Base-by-base conservation (phyloP, 495 filamentous ascomycete species). In the Xylaria venustula region DNA sequence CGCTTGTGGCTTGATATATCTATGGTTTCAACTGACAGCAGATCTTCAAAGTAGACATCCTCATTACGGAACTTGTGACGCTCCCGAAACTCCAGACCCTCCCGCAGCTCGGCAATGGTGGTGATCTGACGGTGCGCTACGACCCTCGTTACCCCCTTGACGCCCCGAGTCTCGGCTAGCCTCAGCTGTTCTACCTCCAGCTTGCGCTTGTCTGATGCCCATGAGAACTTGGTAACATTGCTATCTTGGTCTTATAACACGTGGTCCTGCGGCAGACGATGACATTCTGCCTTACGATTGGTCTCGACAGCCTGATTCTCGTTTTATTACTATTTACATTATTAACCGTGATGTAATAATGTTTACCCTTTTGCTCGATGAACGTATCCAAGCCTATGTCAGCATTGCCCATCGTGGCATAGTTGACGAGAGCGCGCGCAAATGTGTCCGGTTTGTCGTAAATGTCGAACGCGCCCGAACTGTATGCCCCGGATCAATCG, bases 401-500 rank as follows among this genome's bases (percentile, higher is more conserved):
- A 41, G 68, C 58, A 42, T 67, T 51, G 40, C 42, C 60, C 60
- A 73, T 70, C 52, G 66, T 70, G 0, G 60, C 42, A 49, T 76
- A 76, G 12, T 60, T 67, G 15, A 50, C 60, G 40, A 76, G 65
- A 20, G 58, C 56, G 20, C 57, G 53, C 48, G 54, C 45, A 66
- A 59, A 50, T 8, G 7, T 22, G 3, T 44, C 36, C 22, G 67
- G 72, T 7, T 76, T 44, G 19, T 68, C 15, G 23, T 69, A 54
- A 46, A 77, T 71, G 61, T 77, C 54, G 57, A 77, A 73, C 23
- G 23, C 28, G 17, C 41, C 61, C 47, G 60, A 65, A 51, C 67
- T 71, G 59, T 77, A 77, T 9, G 45, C 45, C 22, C 71, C 68
- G 42, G 71, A 75, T n/a, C 75, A 66, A 64, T 75, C 70, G 54